These are phyloP conservation scores for Pyrenochaeta sp. DNA, from an alignment of 2,329 filamentous ascomycete genomes.

Conservation along the genomic window DNA sequence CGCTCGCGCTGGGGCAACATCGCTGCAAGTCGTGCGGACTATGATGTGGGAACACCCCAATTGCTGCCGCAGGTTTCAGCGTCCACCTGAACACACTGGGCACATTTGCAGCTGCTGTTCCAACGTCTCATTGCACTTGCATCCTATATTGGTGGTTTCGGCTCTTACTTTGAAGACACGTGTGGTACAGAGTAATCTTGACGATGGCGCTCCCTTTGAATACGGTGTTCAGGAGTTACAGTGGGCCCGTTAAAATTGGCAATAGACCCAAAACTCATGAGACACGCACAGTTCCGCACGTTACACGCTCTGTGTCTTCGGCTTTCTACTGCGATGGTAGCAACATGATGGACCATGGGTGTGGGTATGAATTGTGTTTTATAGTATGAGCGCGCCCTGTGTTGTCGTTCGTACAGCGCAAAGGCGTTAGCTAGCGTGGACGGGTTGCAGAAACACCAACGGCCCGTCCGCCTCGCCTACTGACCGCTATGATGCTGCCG, in stretches of 20 bases:
- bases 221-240: neutral
- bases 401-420: neutral
- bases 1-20: conserved; percentile 8
- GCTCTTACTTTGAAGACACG: neutral
- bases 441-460: neutral
- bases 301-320: conserved; percentile 9
- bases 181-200: conserved; percentile 6
- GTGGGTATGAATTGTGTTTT: conserved; percentile 6
- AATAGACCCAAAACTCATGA: conserved; percentile 16
- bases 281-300: conserved; percentile 8
- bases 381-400: neutral
- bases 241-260: conserved; percentile 26
- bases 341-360: neutral
- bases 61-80: neutral
- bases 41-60: neutral
- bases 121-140: conserved; percentile 6
- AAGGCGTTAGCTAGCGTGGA: neutral
- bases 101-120: neutral
- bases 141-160: neutral
- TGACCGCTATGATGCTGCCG: neutral
- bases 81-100: neutral
- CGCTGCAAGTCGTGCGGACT: neutral
- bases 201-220: conserved; percentile 7
- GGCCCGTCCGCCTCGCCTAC: neutral
- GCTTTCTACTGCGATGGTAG: neutral